These are phyloP conservation scores for Xylariaceae sp. DNA, from an alignment of 2,329 filamentous ascomycete genomes.

Conservation along the genomic window DNA sequence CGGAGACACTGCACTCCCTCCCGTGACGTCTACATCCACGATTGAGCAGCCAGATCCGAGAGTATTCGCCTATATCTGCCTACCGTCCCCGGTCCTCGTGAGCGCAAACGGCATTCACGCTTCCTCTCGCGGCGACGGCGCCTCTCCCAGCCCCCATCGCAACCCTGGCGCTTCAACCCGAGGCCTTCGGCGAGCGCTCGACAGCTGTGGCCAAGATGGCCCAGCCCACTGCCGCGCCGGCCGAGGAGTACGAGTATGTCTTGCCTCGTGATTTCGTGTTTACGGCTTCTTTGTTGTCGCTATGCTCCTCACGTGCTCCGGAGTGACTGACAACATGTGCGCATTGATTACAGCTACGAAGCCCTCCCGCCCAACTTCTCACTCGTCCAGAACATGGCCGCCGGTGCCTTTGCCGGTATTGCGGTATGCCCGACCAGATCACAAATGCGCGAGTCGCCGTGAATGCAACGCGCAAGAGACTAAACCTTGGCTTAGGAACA, in stretches of 20 bases:
- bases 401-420: constrained; percentile 94
- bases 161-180: constrained; percentile 60
- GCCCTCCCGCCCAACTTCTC: constrained; percentile 91
- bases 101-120: not conserved
- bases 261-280: not conserved
- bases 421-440: constrained; percentile 51
- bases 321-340: constrained; percentile 4
- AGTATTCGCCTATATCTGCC: not conserved
- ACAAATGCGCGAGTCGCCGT: not conserved
- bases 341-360: constrained; percentile 62
- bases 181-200: constrained; percentile 57
- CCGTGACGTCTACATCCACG: too few relatives aligned
- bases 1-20: not conserved
- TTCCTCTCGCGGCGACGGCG: constrained; percentile 14
- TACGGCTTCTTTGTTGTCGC: too few relatives aligned
- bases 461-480: not conserved
- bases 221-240: constrained; percentile 59
- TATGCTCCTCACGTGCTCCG: not conserved
- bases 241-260: constrained; percentile 63
- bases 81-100: not conserved
- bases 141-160: constrained; percentile 30
- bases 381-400: constrained; percentile 87
- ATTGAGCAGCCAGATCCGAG: not conserved
- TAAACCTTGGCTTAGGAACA: constrained; percentile 63
- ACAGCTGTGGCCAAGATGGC: constrained; percentile 65